Evolutionary conservation across 306 rosid genomes (phyloP).

Genomic region (Medicago arabica): DNA sequence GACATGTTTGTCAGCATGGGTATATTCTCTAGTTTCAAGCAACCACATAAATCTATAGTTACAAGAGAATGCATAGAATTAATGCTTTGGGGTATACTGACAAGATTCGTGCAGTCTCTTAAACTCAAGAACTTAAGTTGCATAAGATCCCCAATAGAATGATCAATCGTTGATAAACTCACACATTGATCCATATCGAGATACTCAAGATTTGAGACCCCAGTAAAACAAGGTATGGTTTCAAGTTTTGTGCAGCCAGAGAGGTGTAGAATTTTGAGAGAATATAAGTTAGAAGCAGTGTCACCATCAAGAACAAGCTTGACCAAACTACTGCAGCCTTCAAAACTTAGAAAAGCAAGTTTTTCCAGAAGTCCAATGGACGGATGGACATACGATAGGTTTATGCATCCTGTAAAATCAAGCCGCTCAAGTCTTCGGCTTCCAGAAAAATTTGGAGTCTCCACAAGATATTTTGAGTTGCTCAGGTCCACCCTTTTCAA

Average conservation of each 20-base stretch:
- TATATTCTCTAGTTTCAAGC: slow-evolving; percentile 9
- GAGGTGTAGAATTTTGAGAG: slow-evolving; percentile 19
- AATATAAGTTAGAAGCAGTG: not conserved
- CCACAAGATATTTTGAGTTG: slow-evolving; percentile 25
- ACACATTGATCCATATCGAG: slow-evolving; percentile 31
- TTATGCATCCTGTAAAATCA: slow-evolving; percentile 36
- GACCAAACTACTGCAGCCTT: slow-evolving; percentile 31
- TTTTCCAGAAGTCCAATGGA: slow-evolving; percentile 29
- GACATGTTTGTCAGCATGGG: not conserved
- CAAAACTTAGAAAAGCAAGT: slow-evolving; percentile 30
- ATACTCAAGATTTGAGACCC: slow-evolving; percentile 26
- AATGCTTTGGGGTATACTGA: not conserved
- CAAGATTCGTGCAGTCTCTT: slow-evolving; percentile 27
- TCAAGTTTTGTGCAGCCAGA: slow-evolving; percentile 31
- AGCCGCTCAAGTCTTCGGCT: slow-evolving; percentile 10
- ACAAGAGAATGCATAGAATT: slow-evolving; percentile 18
- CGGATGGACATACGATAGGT: slow-evolving; percentile 19
- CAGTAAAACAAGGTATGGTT: not conserved
- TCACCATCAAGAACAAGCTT: not conserved
- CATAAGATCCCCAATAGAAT: slow-evolving; percentile 15
- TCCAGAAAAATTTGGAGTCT: slow-evolving; percentile 25
- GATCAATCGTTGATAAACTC: not conserved
- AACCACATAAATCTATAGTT: slow-evolving; percentile 25
- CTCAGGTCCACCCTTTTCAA: slow-evolving; percentile 32
- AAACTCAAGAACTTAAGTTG: slow-evolving; percentile 32